A percentile compares a stretch with the other conserved stretches of the same genome.
These are phyloP conservation scores for Monascus purpureus DNA, from an alignment of 495 filamentous ascomycete species.

Conservation along the genomic window DNA sequence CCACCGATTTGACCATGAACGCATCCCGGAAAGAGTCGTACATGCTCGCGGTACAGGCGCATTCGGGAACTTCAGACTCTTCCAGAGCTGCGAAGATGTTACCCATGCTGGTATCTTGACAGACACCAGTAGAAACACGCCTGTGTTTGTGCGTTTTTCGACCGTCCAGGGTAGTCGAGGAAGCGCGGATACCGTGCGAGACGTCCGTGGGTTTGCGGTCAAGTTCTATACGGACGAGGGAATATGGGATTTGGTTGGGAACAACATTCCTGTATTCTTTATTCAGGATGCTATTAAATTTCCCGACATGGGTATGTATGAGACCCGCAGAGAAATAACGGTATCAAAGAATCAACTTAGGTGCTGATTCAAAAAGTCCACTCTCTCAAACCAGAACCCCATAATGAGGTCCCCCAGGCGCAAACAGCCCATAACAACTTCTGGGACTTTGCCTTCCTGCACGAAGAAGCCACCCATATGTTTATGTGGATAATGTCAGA, in stretches of 20 bases:
- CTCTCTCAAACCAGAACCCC: constrained; percentile 55
- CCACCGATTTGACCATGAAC: constrained; percentile 71
- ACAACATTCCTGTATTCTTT: constrained; percentile 56
- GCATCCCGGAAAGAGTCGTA: constrained; percentile 79
- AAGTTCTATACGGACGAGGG: constrained; percentile 52
- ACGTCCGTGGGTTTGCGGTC: constrained; percentile 69
- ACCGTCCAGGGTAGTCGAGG: constrained; percentile 69
- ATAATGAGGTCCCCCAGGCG: constrained; percentile 46
- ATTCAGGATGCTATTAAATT: constrained; percentile 52
- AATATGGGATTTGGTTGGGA: constrained; percentile 61
- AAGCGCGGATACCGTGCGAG: constrained; percentile 66
- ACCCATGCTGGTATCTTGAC: constrained; percentile 61
- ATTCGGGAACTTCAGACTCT: constrained; percentile 69
- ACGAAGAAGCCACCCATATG: constrained; percentile 65
- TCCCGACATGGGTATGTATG: constrained; percentile 44
- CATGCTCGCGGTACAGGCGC: constrained; percentile 76
- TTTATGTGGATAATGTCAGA: constrained; percentile 71
- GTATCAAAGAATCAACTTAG: too few species aligned
- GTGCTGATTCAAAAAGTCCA: constrained; percentile 53
- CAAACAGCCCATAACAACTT: constrained; percentile 40
- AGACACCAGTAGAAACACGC: constrained; percentile 66
- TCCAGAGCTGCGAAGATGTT: constrained; percentile 54
- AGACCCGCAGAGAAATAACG: too few species aligned
- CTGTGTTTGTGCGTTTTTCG: constrained; percentile 70
- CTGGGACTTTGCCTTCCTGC: constrained; percentile 33